Conservation (phyloP, 805 yeast genomes). For the Pichia nanzhaoensis region DNA sequence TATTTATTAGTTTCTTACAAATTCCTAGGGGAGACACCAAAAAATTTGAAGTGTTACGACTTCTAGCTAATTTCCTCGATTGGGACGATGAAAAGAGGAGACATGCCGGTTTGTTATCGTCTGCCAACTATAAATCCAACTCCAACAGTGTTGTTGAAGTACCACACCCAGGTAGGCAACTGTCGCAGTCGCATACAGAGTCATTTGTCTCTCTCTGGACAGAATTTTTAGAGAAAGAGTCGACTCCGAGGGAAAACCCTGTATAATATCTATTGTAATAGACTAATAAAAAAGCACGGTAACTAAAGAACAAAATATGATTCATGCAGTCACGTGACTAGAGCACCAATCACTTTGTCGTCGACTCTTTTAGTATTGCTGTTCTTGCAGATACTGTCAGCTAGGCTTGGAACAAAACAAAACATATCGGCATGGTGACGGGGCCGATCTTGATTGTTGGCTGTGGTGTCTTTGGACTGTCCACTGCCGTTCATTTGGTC, state of each 20-base stretch:
- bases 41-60: conserved; percentile 84
- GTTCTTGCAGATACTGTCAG: too few relatives aligned
- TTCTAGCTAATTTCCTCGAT: conserved; percentile 72
- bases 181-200: conserved; percentile 22
- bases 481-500: conserved; percentile 34
- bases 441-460: conserved; percentile 20
- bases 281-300: too few relatives aligned
- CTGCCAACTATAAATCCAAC: conserved; percentile 19
- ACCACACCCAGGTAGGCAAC: conserved; percentile 13
- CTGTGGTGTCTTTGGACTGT: conserved; percentile 41
- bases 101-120: conserved; percentile 60
- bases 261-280: neutral
- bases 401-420: neutral
- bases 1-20: conserved; percentile 75
- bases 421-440: neutral
- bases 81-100: conserved; percentile 82
- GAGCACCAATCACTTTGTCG: too few relatives aligned
- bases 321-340: too few relatives aligned
- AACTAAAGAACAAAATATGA: too few relatives aligned
- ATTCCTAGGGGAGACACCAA: conserved; percentile 91
- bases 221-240: conserved; percentile 69
- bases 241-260: conserved; percentile 29
- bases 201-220: conserved; percentile 72
- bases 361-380: too few relatives aligned
- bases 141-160: conserved; percentile 30